Conservation (phyloP, 1,284 basidiomycete genomes). For the Naganishia sp. region DNA sequence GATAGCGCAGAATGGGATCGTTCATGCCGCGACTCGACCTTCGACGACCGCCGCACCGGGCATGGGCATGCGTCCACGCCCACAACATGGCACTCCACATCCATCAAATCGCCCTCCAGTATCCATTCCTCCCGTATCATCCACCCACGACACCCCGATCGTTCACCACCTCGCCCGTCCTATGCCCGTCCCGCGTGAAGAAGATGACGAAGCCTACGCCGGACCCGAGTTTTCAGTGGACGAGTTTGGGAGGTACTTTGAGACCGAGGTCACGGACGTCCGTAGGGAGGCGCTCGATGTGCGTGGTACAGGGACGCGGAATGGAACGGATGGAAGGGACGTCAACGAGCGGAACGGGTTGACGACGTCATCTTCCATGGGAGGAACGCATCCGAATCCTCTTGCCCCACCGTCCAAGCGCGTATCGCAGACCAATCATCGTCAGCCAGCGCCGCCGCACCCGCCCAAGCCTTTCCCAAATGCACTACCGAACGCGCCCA, state of each 20-base stretch:
- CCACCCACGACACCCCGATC: neutral
- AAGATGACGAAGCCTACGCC: conserved; percentile 14
- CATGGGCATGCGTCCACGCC: conserved; percentile 23
- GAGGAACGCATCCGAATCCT: too few relatives aligned
- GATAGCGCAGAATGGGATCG: neutral
- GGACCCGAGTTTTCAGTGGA: conserved; percentile 19
- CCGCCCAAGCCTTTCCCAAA: too few relatives aligned
- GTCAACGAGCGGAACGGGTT: too few relatives aligned
- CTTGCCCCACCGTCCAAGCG: neutral
- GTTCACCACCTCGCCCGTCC: neutral
- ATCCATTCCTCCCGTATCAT: neutral
- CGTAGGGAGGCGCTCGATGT: conserved; percentile 16
- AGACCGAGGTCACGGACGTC: conserved; percentile 18
- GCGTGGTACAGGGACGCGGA: too few relatives aligned
- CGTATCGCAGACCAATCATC: too few relatives aligned
- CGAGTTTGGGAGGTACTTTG: conserved; percentile 22
- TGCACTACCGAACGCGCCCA: neutral
- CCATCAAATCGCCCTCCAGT: neutral
- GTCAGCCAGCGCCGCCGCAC: too few relatives aligned
- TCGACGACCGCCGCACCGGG: neutral
- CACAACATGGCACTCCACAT: neutral
- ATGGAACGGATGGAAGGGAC: too few relatives aligned
- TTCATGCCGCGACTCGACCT: neutral
- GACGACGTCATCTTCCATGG: too few relatives aligned
- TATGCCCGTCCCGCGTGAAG: neutral